phyloP scores from a whole-genome alignment of 2,329 filamentous ascomycete genomes.

The Cercospora brassicicola region DNA sequence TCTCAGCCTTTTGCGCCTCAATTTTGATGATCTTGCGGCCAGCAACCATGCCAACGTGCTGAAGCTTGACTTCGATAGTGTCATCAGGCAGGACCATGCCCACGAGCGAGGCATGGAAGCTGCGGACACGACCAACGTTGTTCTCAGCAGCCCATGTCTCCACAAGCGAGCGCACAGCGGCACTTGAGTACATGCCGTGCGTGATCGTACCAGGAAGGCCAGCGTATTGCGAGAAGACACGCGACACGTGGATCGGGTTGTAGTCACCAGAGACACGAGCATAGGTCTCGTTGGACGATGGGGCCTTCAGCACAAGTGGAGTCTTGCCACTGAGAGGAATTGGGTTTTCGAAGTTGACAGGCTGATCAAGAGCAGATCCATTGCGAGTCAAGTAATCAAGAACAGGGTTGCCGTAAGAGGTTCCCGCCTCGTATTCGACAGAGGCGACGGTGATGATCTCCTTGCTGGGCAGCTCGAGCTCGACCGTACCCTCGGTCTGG shows the following conservation, averaged over 20 bases:
- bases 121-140: conserved; percentile 93
- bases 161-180: conserved; percentile 89
- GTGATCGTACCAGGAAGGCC: conserved; percentile 96
- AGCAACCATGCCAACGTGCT: conserved; percentile 96
- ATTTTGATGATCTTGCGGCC: conserved; percentile 99
- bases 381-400: conserved; percentile 93
- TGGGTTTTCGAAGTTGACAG: conserved; percentile 93
- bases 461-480: conserved; percentile 93
- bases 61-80: conserved; percentile 87
- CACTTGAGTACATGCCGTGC: conserved; percentile 99
- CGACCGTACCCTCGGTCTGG: conserved; percentile 86
- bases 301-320: conserved; percentile 82
- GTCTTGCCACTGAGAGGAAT: conserved; percentile 94
- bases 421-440: conserved; percentile 89
- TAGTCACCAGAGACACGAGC: conserved; percentile 96
- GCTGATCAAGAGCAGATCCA: conserved; percentile 90
- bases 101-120: conserved; percentile 95
- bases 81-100: conserved; percentile 99
- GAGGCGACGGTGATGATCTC: conserved; percentile 97
- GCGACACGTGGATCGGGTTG: conserved; percentile 98
- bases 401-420: conserved; percentile 93
- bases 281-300: conserved; percentile 95
- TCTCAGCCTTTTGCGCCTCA: conserved; percentile 91
- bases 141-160: conserved; percentile 99
- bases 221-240: conserved; percentile 93